These are phyloP conservation scores for Buddleja alternifolia DNA, from an alignment of 257 asterid genomes.

Conservation along the genomic window DNA sequence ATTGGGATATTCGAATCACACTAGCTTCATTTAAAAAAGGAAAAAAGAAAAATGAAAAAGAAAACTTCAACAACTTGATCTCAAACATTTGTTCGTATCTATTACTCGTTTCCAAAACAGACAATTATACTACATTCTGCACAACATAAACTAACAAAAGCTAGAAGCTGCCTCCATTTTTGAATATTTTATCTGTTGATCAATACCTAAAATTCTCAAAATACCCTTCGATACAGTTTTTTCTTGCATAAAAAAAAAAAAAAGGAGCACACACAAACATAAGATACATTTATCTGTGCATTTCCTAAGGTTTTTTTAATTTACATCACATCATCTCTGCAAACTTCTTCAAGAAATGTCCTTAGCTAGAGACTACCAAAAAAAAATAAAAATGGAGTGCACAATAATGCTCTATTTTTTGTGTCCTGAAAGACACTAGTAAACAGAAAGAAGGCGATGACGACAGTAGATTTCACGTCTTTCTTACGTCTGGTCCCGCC, in stretches of 20 bases:
- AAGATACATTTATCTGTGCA: slow-evolving; percentile 18
- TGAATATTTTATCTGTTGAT: too few species aligned
- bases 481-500: slow-evolving; percentile 8
- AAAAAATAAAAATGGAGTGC: slow-evolving; percentile 7
- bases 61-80: too few species aligned
- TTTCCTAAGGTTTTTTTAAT: slow-evolving; percentile 15
- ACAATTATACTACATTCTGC: too few species aligned
- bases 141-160: too few species aligned
- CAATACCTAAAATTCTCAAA: too few species aligned
- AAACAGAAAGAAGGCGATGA: slow-evolving; percentile 11
- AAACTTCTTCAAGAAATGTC: slow-evolving; percentile 29
- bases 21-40: too few species aligned
- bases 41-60: too few species aligned
- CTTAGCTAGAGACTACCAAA: slow-evolving; percentile 13
- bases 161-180: too few species aligned
- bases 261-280: not conserved
- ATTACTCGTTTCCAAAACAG: too few species aligned
- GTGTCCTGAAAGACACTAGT: not conserved
- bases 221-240: not conserved
- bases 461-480: slow-evolving; percentile 17
- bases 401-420: slow-evolving; percentile 7
- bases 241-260: not conserved
- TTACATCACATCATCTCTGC: slow-evolving; percentile 32
- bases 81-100: too few species aligned
- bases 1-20: too few species aligned